Evolutionary conservation across 805 yeast species (phyloP).

Genomic region (Pichia phayaonensis): DNA sequence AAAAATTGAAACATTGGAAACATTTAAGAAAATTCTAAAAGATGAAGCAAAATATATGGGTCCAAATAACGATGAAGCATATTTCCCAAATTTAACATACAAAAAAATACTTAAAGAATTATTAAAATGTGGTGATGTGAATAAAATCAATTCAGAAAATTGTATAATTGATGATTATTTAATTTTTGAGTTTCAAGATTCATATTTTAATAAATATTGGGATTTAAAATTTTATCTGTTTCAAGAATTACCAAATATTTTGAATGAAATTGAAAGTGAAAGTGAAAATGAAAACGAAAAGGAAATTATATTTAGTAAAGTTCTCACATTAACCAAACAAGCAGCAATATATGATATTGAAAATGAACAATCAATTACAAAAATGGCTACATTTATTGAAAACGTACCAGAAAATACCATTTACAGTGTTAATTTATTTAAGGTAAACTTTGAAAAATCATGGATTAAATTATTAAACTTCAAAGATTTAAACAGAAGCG

Average conservation of each 20-base stretch:
- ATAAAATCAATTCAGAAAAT: slow-evolving; percentile 36
- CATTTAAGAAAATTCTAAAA: slow-evolving; percentile 45
- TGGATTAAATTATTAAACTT: slow-evolving; percentile 50
- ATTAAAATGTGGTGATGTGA: slow-evolving; percentile 28
- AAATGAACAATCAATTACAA: slow-evolving; percentile 25
- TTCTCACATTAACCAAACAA: slow-evolving; percentile 32
- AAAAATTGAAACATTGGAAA: slow-evolving; percentile 47
- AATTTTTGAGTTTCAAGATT: slow-evolving; percentile 44
- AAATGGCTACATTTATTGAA: slow-evolving; percentile 23
- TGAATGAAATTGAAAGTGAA: slow-evolving; percentile 15
- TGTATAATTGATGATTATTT: slow-evolving; percentile 35
- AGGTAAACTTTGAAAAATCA: slow-evolving; percentile 58
- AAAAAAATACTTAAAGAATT: slow-evolving; percentile 30
- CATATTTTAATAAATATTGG: slow-evolving; percentile 50
- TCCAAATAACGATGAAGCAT: slow-evolving; percentile 44
- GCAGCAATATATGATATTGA: slow-evolving; percentile 27
- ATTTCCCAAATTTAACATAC: slow-evolving; percentile 53
- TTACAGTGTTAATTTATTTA: slow-evolving; percentile 35
- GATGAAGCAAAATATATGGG: slow-evolving; percentile 49
- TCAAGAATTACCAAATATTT: slow-evolving; percentile 32
- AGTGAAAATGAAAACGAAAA: slow-evolving; percentile 15
- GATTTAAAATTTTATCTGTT: slow-evolving; percentile 76
- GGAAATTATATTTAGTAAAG: slow-evolving; percentile 31
- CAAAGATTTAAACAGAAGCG: slow-evolving; percentile 35
- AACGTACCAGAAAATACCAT: slow-evolving; percentile 39